These are phyloP conservation scores for Rhizopogon vesiculosus DNA, from an alignment of 768 basidiomycete genomes.

Conservation along the genomic window DNA sequence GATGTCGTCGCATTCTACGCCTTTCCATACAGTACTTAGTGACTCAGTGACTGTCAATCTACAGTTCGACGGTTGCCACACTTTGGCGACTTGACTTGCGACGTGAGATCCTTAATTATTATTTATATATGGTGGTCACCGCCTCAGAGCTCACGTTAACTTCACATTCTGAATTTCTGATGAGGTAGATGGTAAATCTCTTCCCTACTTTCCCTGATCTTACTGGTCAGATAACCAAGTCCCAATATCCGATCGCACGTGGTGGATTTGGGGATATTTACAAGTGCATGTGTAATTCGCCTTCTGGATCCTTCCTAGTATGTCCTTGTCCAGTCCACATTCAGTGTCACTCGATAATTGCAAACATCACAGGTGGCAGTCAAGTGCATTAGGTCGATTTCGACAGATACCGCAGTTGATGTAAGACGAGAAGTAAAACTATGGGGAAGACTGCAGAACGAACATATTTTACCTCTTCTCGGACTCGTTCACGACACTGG, in stretches of 20 bases:
- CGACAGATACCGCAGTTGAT: constrained; percentile 1
- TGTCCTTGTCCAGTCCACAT: neutral
- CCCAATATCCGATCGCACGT: constrained; percentile 27
- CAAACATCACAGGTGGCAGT: constrained; percentile 1
- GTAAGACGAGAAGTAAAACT: constrained; percentile 33
- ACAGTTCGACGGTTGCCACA: no score
- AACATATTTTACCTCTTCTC: constrained; percentile 31
- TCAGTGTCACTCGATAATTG: no score
- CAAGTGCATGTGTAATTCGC: constrained; percentile 27
- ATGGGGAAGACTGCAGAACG: constrained; percentile 34
- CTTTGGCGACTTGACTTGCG: no score
- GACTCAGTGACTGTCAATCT: no score
- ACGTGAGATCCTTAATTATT: no score
- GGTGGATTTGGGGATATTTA: constrained; percentile 42
- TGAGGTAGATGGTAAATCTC: no score
- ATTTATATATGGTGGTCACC: no score
- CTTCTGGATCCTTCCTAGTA: neutral
- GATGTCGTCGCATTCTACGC: no score
- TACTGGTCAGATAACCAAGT: constrained; percentile 10
- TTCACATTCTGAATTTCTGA: no score
- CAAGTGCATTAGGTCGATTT: neutral
- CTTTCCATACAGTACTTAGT: no score
- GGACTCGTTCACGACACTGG: constrained; percentile 34
- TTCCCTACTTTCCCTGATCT: neutral
- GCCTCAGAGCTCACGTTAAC: no score